Evolutionary conservation across 768 basidiomycete genomes (phyloP).

Genomic region (Panellus pusillus): DNA sequence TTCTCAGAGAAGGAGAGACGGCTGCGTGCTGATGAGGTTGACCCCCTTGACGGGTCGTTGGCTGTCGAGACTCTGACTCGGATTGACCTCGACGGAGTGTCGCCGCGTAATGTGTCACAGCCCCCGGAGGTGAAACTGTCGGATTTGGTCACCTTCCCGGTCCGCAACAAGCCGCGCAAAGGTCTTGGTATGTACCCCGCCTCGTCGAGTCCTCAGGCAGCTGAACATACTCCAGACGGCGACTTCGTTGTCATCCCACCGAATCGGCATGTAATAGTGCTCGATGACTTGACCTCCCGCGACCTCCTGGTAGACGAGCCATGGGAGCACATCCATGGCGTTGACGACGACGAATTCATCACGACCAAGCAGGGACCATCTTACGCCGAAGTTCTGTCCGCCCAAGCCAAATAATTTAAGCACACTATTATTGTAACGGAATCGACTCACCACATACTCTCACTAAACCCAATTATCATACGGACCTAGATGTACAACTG

Average conservation of each 20-base stretch:
- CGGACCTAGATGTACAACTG: constrained; percentile 21
- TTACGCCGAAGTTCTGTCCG: constrained; percentile 40
- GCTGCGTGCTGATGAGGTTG: constrained; percentile 20
- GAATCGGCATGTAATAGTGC: constrained; percentile 54
- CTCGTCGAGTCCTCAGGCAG: background rate
- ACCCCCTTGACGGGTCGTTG: constrained; percentile 16
- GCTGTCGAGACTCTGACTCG: background rate
- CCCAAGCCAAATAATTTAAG: constrained; percentile 17
- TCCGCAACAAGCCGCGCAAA: constrained; percentile 40
- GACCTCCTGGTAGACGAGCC: constrained; percentile 52
- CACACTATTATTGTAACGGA: constrained; percentile 7
- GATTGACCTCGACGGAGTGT: constrained; percentile 11
- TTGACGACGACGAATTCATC: constrained; percentile 35
- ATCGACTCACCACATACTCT: constrained; percentile 10
- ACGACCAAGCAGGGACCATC: constrained; percentile 30
- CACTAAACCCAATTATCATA: constrained; percentile 18
- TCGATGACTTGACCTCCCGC: constrained; percentile 46
- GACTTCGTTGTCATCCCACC: constrained; percentile 61
- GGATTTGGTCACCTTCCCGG: constrained; percentile 29
- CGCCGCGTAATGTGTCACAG: constrained; percentile 10
- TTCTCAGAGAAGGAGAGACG: constrained; percentile 21
- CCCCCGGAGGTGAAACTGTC: constrained; percentile 33
- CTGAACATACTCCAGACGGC: constrained; percentile 32
- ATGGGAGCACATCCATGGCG: constrained; percentile 55
- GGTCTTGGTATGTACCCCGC: constrained; percentile 36